Evolutionary conservation across 2,329 filamentous ascomycete species (phyloP), one percentile per base, ranked within the genome.

Genomic region (Clarireedia paspali): DNA sequence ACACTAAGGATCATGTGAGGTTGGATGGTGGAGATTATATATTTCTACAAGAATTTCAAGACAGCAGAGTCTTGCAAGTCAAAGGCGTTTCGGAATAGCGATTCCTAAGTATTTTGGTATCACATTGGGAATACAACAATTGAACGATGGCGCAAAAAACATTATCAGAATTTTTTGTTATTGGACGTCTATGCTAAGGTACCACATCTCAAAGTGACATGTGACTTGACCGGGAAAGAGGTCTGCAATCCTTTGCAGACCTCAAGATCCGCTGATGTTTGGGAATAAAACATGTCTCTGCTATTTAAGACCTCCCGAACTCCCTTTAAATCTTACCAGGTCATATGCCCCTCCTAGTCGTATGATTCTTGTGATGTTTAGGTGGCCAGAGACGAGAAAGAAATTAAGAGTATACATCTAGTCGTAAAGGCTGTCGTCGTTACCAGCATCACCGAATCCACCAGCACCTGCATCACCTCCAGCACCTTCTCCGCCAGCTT

Each of bases 351-450:
- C 52, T 52, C 56, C 53, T 47, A 47, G 44, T 27, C 59, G 53
- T 60, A 55, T 56, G 53, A 45, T 53, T 20, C 34, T 45, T 58
- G 46, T 55, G 14, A 51, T 55, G 24, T 63, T 60, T 60, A 60
- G 51, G 58, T 40, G 48, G 53, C 47, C 46, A 40, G 42, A 47
- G 36, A 55, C 36, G 53, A 58, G 55, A 62, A 61, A 57, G 57
- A 58, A 60, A 64, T 57, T 64, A 68, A 52, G 47, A 66, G 59
- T 68, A 68, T 64, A 62, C 24, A 63, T 74, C 81, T 91, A 96
- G 76, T 96, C 89, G 74, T 97, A 97, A 72, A 97, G 88, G 76
- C 91, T 92, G 74, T 96, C 92, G 70, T 97, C 92, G 72, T 95
- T 91, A 67, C 90, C 92, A 64, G 84, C 89, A 68, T 91, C 87